Base-by-base conservation (phyloP, 148 eudicot species). In the Silene latifolia region DNA sequence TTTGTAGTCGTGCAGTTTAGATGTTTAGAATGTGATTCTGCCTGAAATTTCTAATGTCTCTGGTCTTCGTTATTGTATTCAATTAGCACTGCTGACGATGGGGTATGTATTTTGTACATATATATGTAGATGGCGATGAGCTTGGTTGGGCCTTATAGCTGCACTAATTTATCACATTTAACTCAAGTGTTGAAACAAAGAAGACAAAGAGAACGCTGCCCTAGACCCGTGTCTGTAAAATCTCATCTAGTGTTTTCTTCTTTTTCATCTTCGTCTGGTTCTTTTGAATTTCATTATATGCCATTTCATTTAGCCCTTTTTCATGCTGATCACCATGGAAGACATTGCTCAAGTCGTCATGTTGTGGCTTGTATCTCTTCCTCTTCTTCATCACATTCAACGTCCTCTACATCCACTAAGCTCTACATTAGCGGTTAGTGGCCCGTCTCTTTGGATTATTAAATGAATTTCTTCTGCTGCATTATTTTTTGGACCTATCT, bases 361-460 rank as follows among this genome's bases (percentile, higher is more conserved):
- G 62, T 71, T 53, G 32, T 72, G 17, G 69, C 73, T 39, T 80
- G 80, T 60, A 64, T 73, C 21, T 66, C 79, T 46, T 80, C 83
- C 19, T 72, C 78, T 19, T 60, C 74, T 35, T 71, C 70, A 6
- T 29, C 78, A 23, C 12, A 29, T 61, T 21, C 77, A 29, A 51
- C 76, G n/a, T 20, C 76, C 11, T 32, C 73, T 9, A 53, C 1
- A 24, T 48, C 77, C 68, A 67, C 64, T 21, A 80, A 63, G 74
- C 80, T 80, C 74, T 80, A 80, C 72, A 72, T 80, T 46, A 80
- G 83, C 42, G 83, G 83, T 80, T 67, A 72, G 83, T 77, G 29
- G 71, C 48, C 48, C 47, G 18, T 71, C 59, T 56, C 47, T 61
- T 61, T 12, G 21, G 19, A 44, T 42, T 21, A 48, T 23, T 9